Percentiles rank a stretch among this genome's conserved stretches.
phyloP scores from a whole-genome alignment of 2,329 filamentous ascomycete genomes.

The Dactylellina drechsleri region DNA sequence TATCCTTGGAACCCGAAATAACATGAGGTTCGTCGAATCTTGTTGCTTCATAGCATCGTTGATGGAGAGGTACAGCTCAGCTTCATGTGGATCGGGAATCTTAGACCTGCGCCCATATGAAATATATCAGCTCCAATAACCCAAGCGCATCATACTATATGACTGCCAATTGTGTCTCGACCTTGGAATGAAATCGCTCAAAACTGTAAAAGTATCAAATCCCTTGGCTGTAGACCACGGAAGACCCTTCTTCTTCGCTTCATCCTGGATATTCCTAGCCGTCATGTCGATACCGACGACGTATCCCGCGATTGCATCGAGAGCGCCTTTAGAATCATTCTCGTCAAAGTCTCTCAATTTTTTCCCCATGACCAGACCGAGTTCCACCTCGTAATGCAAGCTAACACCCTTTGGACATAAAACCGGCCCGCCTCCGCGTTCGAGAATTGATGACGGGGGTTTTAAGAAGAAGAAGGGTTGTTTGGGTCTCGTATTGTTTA shows the following conservation, averaged over 20 bases:
- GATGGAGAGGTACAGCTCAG: constrained; percentile 85
- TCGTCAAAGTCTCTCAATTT: constrained; percentile 78
- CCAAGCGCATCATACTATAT: too few relatives aligned
- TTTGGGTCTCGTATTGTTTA: constrained; percentile 86
- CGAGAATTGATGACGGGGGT: constrained; percentile 84
- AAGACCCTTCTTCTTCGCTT: constrained; percentile 95
- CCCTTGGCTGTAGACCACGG: constrained; percentile 97
- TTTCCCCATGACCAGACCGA: constrained; percentile 89
- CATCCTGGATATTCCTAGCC: constrained; percentile 91
- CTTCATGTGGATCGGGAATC: constrained; percentile 87
- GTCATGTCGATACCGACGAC: constrained; percentile 97
- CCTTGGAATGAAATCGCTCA: constrained; percentile 83
- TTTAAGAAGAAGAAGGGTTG: constrained; percentile 99
- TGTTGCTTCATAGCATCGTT: constrained; percentile 81
- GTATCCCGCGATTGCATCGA: constrained; percentile 70
- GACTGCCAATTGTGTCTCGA: not conserved
- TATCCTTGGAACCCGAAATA: constrained; percentile 87
- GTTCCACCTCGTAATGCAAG: constrained; percentile 94
- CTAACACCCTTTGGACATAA: constrained; percentile 83
- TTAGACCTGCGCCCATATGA: constrained; percentile 62
- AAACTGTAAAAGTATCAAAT: constrained; percentile 95
- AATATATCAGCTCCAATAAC: too few relatives aligned
- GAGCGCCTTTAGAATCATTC: constrained; percentile 70
- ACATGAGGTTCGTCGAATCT: constrained; percentile 92
- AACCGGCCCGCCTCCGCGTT: constrained; percentile 80